These are phyloP conservation scores for Globisporangium paddicum DNA, from an alignment of 352 stramenopile genomes.

Conservation along the genomic window DNA sequence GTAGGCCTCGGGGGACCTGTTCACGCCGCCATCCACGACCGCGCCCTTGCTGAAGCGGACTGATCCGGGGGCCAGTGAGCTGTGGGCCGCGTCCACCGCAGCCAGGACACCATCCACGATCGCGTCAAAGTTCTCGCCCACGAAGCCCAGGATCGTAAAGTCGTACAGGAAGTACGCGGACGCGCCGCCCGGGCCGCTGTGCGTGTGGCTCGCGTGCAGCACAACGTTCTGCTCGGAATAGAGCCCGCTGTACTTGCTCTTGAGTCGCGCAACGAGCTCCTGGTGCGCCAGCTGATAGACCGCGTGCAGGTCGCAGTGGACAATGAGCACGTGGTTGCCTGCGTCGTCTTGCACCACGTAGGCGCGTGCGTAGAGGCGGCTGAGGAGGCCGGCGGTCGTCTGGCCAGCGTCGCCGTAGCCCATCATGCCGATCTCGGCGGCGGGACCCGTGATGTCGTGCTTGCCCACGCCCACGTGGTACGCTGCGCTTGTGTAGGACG, in stretches of 20 bases:
- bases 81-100: conserved; percentile 52
- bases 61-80: conserved; percentile 32
- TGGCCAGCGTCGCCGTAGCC: conserved; percentile 53
- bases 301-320: conserved; percentile 39
- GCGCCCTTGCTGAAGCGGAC: conserved; percentile 33
- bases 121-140: conserved; percentile 51
- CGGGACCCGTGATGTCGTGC: conserved; percentile 53
- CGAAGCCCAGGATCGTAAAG: conserved; percentile 35
- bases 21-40: conserved; percentile 40
- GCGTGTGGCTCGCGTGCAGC: conserved; percentile 80
- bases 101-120: conserved; percentile 64
- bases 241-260: conserved; percentile 23
- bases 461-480: conserved; percentile 56
- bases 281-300: conserved; percentile 53
- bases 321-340: conserved; percentile 33
- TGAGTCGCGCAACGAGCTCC: conserved; percentile 33
- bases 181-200: conserved; percentile 65
- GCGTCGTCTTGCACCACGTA: conserved; percentile 45
- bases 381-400: conserved; percentile 47
- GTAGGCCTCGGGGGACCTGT: conserved; percentile 67
- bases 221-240: conserved; percentile 64
- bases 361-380: conserved; percentile 49
- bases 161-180: conserved; percentile 76
- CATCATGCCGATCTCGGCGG: conserved; percentile 58
- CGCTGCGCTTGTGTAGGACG: too few species aligned